phyloP scores from a whole-genome alignment of 495 filamentous ascomycete species.

The Thozetella sp. region DNA sequence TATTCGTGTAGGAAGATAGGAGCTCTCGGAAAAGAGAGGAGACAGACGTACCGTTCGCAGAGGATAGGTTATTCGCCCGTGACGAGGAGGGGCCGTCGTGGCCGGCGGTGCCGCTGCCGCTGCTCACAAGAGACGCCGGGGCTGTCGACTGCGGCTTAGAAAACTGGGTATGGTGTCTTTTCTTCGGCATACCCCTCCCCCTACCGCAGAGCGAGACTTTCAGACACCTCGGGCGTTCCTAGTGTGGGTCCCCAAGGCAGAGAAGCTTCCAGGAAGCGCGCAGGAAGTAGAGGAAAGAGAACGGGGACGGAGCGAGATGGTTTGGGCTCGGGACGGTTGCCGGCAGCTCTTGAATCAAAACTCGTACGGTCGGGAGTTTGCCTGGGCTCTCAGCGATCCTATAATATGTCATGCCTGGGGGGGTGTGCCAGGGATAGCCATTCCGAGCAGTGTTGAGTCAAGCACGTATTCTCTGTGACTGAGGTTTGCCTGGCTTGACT shows the following conservation, averaged over 20 bases:
- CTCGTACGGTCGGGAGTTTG: neutral
- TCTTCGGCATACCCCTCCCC: conserved; percentile 50
- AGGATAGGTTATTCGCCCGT: conserved; percentile 6
- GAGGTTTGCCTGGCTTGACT: too few relatives aligned
- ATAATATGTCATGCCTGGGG: neutral
- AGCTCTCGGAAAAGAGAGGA: too few relatives aligned
- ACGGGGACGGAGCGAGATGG: neutral
- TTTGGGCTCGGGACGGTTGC: neutral
- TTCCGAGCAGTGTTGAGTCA: neutral
- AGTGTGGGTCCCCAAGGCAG: conserved; percentile 9
- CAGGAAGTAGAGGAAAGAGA: neutral
- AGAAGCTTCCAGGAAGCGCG: conserved; percentile 5
- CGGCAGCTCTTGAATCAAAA: neutral
- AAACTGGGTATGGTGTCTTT: conserved; percentile 45
- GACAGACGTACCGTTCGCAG: neutral
- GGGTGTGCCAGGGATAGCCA: neutral
- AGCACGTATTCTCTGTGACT: neutral
- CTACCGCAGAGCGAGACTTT: too few relatives aligned
- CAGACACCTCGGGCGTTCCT: too few relatives aligned
- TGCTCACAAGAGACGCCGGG: conserved; percentile 39
- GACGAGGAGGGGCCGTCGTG: conserved; percentile 14
- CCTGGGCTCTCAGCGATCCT: neutral
- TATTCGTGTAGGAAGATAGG: too few relatives aligned
- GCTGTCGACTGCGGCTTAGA: conserved; percentile 55
- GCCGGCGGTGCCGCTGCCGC: conserved; percentile 6